phyloP scores from a whole-genome alignment of 2,329 filamentous ascomycete species.

The Curvularia sp. region DNA sequence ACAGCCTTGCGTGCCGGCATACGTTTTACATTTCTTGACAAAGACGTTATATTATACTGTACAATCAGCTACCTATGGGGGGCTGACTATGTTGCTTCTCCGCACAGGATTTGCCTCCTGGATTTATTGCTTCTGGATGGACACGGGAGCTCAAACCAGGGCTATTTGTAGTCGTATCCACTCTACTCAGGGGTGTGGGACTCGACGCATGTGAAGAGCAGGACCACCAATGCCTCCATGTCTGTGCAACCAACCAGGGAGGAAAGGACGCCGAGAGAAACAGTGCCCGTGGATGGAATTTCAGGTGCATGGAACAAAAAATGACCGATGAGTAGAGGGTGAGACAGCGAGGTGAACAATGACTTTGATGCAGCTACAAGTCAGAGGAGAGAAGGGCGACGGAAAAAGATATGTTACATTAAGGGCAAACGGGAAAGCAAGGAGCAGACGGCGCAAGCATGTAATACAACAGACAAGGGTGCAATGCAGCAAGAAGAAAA shows the following conservation, averaged over 20 bases:
- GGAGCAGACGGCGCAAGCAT: constrained; percentile 1
- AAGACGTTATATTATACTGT: neutral
- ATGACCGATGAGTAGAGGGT: neutral
- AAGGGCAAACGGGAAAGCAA: constrained; percentile 2
- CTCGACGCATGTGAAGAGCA: constrained; percentile 6
- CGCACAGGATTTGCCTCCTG: constrained; percentile 1
- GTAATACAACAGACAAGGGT: constrained; percentile 8
- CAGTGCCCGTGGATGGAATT: neutral
- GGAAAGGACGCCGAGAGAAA: neutral
- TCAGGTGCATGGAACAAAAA: neutral
- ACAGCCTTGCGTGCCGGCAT: neutral
- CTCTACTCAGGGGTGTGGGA: constrained; percentile 1
- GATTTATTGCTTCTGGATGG: neutral
- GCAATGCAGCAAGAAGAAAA: constrained; percentile 8
- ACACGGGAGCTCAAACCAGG: neutral
- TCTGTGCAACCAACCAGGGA: constrained; percentile 4
- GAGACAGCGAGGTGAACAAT: neutral
- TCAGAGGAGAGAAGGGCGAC: neutral
- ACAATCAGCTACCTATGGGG: neutral
- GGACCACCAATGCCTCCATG: constrained; percentile 5
- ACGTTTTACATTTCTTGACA: neutral
- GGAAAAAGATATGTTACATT: constrained; percentile 23
- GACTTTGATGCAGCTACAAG: neutral
- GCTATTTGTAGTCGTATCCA: neutral
- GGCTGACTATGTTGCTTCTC: constrained; percentile 10